These are phyloP conservation scores for Lachnellula occidentalis DNA, from an alignment of 2,329 filamentous ascomycete genomes.

Conservation along the genomic window DNA sequence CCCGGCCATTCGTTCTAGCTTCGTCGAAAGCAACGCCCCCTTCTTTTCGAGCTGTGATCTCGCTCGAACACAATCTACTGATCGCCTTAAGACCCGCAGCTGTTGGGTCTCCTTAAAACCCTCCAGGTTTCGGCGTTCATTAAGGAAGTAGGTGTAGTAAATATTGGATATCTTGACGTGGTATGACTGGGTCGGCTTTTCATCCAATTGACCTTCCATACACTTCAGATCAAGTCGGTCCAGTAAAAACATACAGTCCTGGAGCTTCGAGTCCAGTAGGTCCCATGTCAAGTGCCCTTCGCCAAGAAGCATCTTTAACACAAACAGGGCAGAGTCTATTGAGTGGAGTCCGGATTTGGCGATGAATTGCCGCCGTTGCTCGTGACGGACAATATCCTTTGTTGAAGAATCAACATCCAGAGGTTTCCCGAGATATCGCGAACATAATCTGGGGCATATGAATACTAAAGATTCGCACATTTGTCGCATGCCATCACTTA, in stretches of 20 bases:
- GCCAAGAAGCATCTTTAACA: conserved; percentile 49
- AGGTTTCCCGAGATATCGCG: conserved; percentile 56
- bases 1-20: conserved; percentile 63
- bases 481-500: conserved; percentile 24
- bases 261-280: conserved; percentile 49
- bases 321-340: conserved; percentile 55
- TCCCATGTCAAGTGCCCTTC: conserved; percentile 47
- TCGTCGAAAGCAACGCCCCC: conserved; percentile 54
- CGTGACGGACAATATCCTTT: conserved; percentile 56
- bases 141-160: conserved; percentile 60
- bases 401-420: conserved; percentile 46
- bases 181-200: conserved; percentile 38
- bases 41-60: conserved; percentile 50
- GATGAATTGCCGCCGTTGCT: conserved; percentile 47
- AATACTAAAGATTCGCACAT: conserved; percentile 53
- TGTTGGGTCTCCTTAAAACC: conserved; percentile 39
- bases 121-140: conserved; percentile 41
- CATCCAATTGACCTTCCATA: conserved; percentile 10
- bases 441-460: conserved; percentile 53
- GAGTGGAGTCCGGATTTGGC: conserved; percentile 48
- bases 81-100: conserved; percentile 55
- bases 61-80: conserved; percentile 56
- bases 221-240: conserved; percentile 41
- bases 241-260: conserved; percentile 50
- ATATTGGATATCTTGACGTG: conserved; percentile 65